Percentiles rank a stretch among this genome's conserved stretches.
phyloP scores from a whole-genome alignment of 768 basidiomycete genomes.

The Obba rivulosa region DNA sequence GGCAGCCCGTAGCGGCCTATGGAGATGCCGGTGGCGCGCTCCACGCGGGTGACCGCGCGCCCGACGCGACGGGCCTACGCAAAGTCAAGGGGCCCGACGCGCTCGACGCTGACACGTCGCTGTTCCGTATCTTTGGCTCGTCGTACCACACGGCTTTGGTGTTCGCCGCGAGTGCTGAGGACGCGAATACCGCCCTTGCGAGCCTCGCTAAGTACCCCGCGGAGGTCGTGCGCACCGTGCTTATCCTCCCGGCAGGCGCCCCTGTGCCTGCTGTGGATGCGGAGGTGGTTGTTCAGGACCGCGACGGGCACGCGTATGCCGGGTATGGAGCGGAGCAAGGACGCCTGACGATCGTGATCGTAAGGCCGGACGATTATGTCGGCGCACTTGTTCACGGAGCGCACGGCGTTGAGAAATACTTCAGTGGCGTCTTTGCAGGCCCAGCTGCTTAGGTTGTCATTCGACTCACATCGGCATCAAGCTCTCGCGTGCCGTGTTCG shows the following conservation, averaged over 20 bases:
- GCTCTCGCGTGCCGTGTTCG: too few species aligned
- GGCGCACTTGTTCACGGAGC: not conserved
- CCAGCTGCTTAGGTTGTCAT: too few species aligned
- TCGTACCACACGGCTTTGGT: conserved; percentile 27
- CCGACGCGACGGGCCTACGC: conserved; percentile 34
- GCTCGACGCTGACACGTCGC: conserved; percentile 6
- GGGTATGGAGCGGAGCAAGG: conserved; percentile 3
- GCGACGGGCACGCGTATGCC: conserved; percentile 2
- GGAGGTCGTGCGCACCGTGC: not conserved
- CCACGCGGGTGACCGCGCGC: conserved; percentile 42
- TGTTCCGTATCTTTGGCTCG: conserved; percentile 26
- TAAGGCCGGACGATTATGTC: conserved; percentile 9
- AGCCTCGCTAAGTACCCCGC: not conserved
- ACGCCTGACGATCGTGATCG: not conserved
- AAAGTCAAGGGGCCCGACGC: not conserved
- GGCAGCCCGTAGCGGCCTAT: not conserved
- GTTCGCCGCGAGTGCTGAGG: conserved; percentile 14
- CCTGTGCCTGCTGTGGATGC: not conserved
- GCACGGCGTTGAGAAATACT: not conserved
- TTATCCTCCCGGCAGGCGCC: too few species aligned
- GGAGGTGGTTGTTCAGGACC: not conserved
- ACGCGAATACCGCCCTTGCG: not conserved
- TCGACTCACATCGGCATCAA: too few species aligned
- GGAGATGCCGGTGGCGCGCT: conserved; percentile 2
- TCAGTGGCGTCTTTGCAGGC: too few species aligned